A percentile compares a stretch with the other conserved stretches of the same genome.
Conservation (phyloP, 805 yeast genomes). For the Cyberlindnera mycetangii region DNA sequence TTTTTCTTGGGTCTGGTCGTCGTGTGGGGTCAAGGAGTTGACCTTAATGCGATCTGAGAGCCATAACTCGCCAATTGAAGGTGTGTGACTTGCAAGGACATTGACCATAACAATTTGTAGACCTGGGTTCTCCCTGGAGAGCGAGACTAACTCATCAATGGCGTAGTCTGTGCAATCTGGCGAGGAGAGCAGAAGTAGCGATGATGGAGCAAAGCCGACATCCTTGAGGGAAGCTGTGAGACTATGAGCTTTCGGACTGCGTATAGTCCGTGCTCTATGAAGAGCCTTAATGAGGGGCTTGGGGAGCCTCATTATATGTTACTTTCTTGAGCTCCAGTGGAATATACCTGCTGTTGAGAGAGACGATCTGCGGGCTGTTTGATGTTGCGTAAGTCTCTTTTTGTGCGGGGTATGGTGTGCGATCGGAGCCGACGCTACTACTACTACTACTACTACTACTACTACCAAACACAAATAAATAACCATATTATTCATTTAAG, state of each 20-base stretch:
- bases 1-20: background rate
- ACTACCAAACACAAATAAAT: background rate
- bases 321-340: background rate
- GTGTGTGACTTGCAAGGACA: background rate
- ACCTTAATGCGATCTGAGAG: conserved; percentile 2
- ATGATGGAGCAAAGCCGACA: conserved; percentile 4
- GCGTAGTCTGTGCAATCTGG: conserved; percentile 7
- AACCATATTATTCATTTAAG: background rate
- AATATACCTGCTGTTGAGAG: background rate
- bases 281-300: background rate
- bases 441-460: background rate
- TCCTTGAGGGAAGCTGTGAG: background rate
- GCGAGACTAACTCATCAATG: background rate
- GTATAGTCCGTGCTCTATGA: background rate
- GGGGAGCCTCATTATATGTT: background rate
- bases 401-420: background rate
- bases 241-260: background rate
- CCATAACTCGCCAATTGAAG: conserved; percentile 8
- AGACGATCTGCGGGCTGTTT: background rate
- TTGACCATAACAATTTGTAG: conserved; percentile 5
- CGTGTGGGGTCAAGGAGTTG: background rate
- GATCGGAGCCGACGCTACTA: no score
- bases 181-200: conserved; percentile 6
- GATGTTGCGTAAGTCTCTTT: background rate
- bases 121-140: background rate